Evolutionary conservation across 2,329 filamentous ascomycete species (phyloP), one percentile per base, ranked within the genome.

Genomic region (Alternaria brassicicola): DNA sequence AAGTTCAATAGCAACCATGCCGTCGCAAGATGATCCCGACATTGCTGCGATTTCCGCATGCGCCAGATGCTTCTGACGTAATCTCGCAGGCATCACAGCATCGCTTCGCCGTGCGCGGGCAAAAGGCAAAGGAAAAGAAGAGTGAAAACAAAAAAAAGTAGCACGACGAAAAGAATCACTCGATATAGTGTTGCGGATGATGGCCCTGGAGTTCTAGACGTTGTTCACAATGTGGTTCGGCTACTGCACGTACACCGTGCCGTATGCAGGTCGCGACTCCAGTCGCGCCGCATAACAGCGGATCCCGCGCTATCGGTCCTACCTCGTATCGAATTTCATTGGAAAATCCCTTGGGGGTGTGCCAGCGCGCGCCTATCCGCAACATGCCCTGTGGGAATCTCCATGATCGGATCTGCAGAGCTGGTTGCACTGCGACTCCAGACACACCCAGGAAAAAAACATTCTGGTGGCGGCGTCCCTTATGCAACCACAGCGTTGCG

Each of bases 261-360:
- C 5, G 43, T 35, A 47, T 47, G 43, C 43, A 47, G 28, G 43
- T 23, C 4, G 43, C 43, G n/a, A 15, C 43, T 35, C 43, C 43
- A 19, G 30, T 47, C 43, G 19, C 43, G 1, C n/a, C 30, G 30
- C 43, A 47, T 35, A 21, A 33, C 13, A 31, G 17, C 30, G 28
- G 43, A 47, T 33, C 31, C 30, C 17, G 35, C 43, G 19, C 39
- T 52, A 43, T 52, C 50, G 50, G 50, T 26, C 50, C 50, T 45
- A 35, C 21, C 50, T 45, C 50, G 50, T 52, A 52, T 52, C 28
- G 38, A 35, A 35, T 19, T 52, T 42, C 28, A 43, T 51, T 51
- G 35, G 25, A 31, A 51, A 28, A 38, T 23, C 41, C 48, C 43
- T 47, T 33, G 17, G 43, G 28, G 19, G 19, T 39, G 19, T 35